A percentile compares a stretch with the other conserved stretches of the same genome.
phyloP scores from a whole-genome alignment of 495 filamentous ascomycete genomes.

The Talaromyces proteolyticus region DNA sequence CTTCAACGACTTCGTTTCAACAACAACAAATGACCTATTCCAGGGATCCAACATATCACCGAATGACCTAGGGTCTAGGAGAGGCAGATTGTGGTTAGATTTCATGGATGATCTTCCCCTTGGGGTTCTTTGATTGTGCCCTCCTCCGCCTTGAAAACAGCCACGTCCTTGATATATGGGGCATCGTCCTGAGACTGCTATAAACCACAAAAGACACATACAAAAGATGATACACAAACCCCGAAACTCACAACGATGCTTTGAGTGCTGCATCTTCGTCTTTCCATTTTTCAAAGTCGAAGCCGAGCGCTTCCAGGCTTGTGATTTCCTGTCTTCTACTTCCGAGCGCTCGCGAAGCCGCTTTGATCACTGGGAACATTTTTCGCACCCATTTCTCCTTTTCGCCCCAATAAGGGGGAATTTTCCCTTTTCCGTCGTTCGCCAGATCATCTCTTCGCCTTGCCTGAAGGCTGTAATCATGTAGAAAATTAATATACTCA shows the following conservation, averaged over 20 bases:
- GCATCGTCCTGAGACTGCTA: neutral
- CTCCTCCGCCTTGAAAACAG: neutral
- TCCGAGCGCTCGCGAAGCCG: slow-evolving; percentile 36
- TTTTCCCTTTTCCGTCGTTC: slow-evolving; percentile 52
- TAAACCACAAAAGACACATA: neutral
- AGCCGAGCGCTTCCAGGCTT: slow-evolving; percentile 54
- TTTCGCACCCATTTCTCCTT: slow-evolving; percentile 59
- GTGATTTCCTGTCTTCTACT: slow-evolving; percentile 42
- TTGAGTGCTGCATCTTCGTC: neutral
- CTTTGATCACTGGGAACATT: slow-evolving; percentile 47
- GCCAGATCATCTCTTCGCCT: slow-evolving; percentile 27
- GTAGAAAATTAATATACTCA: slow-evolving; percentile 68
- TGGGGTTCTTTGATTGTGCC: slow-evolving; percentile 1
- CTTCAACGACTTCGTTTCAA: neutral
- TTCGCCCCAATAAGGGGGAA: slow-evolving; percentile 60
- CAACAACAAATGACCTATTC: neutral
- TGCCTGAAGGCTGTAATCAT: slow-evolving; percentile 53
- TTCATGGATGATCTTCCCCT: slow-evolving; percentile 3
- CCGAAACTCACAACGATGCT: neutral
- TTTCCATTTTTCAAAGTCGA: slow-evolving; percentile 14
- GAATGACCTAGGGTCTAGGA: neutral
- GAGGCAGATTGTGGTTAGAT: neutral
- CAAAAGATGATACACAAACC: neutral
- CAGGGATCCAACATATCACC: neutral
- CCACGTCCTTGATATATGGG: neutral